A percentile compares a stretch with the other conserved stretches of the same genome.
These are phyloP conservation scores for Hyaloscypha hepaticicola DNA, from an alignment of 495 filamentous ascomycete species.

Conservation along the genomic window DNA sequence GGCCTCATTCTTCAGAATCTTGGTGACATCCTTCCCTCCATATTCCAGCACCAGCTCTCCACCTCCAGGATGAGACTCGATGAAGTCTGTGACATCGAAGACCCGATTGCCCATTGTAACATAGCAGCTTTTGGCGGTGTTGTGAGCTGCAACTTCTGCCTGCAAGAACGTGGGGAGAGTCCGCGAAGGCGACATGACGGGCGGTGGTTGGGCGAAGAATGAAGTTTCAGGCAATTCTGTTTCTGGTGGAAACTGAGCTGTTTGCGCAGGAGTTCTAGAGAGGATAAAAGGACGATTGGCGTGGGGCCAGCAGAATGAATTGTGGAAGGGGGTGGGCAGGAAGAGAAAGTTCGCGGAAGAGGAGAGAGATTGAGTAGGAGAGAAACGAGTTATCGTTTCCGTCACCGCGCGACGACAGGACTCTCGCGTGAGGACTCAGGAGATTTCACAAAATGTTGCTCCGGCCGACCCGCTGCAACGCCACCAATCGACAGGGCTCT, in stretches of 20 bases:
- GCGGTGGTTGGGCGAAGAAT: background rate
- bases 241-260: background rate
- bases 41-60: conserved; percentile 85
- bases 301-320: background rate
- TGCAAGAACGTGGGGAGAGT: conserved; percentile 75
- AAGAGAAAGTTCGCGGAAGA: background rate
- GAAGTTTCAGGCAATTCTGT: background rate
- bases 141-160: conserved; percentile 79
- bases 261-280: background rate
- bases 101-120: conserved; percentile 87
- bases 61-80: conserved; percentile 88
- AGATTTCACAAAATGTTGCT: conserved; percentile 8
- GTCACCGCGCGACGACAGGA: too few species aligned
- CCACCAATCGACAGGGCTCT: conserved; percentile 9
- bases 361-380: background rate
- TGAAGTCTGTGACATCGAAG: conserved; percentile 90
- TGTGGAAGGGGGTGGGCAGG: background rate
- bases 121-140: conserved; percentile 82
- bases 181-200: conserved; percentile 43
- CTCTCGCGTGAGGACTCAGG: conserved; percentile 14
- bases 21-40: conserved; percentile 80
- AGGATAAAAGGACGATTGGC: background rate
- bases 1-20: conserved; percentile 78
- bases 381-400: too few species aligned
- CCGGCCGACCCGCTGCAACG: background rate